Conservation (phyloP, 768 basidiomycete genomes). For the Cystobasidium onofrii region DNA sequence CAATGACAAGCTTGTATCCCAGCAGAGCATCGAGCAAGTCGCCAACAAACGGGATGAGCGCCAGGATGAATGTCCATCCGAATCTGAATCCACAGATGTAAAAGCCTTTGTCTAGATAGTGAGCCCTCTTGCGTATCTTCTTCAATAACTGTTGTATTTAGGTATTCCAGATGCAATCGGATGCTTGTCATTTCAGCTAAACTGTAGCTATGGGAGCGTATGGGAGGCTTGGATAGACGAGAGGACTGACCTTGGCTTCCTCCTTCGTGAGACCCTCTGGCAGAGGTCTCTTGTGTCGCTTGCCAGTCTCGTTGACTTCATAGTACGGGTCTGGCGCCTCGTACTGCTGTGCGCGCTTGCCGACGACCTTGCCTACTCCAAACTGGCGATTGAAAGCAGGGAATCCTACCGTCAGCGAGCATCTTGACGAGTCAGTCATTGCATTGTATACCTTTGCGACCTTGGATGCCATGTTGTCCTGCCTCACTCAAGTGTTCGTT, state of each 20-base stretch:
- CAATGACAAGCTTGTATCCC: constrained; percentile 67
- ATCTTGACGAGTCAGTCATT: neutral
- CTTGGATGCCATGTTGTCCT: neutral
- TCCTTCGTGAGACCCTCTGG: constrained; percentile 14
- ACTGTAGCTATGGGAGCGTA: too few relatives aligned
- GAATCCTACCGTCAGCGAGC: neutral
- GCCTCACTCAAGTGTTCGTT: too few relatives aligned
- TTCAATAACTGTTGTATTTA: constrained; percentile 41
- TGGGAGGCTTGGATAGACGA: too few relatives aligned
- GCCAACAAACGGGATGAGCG: constrained; percentile 27
- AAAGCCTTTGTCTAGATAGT: constrained; percentile 76
- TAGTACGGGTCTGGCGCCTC: constrained; percentile 22
- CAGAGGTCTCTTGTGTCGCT: neutral
- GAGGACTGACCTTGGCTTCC: constrained; percentile 1
- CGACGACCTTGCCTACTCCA: neutral
- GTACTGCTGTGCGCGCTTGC: constrained; percentile 5
- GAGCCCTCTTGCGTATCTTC: constrained; percentile 56
- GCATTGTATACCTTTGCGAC: neutral
- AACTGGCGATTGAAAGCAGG: neutral
- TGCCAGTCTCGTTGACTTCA: constrained; percentile 18
- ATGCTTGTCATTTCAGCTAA: neutral
- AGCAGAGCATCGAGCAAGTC: constrained; percentile 52
- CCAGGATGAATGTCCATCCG: constrained; percentile 47
- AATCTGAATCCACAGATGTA: constrained; percentile 67
- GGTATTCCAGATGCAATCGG: too few relatives aligned